Percentiles rank a stretch among this genome's conserved stretches.
These are phyloP conservation scores for Saccharomyces hybrid DNA, from an alignment of 1,139 yeast species.

Conservation along the genomic window DNA sequence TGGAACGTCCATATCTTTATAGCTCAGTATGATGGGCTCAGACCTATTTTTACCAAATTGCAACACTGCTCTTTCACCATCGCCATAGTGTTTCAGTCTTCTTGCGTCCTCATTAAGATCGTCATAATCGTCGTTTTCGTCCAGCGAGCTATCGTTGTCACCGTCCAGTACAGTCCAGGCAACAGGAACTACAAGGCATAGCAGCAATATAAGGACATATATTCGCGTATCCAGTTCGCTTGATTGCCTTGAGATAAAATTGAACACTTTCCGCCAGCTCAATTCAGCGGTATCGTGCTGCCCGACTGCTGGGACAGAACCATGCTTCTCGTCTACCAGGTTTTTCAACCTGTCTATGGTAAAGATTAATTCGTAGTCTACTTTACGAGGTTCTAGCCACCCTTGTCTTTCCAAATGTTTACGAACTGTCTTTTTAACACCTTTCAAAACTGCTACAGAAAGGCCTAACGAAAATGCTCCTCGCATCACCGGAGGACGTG, in stretches of 20 bases:
- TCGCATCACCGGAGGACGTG: background rate
- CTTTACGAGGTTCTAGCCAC: background rate
- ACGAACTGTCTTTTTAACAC: background rate
- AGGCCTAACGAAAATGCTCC: background rate
- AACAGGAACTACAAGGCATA: conserved; percentile 7
- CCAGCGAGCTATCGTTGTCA: background rate
- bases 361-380: background rate
- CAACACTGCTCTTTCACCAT: conserved; percentile 18
- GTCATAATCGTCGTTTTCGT: background rate
- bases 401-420: background rate
- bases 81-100: conserved; percentile 7
- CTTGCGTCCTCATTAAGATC: background rate
- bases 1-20: background rate
- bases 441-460: background rate
- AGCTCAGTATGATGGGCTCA: conserved; percentile 11
- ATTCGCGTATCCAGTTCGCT: conserved; percentile 8
- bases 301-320: background rate
- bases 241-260: conserved; percentile 6
- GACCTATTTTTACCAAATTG: conserved; percentile 18
- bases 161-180: conserved; percentile 1
- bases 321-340: background rate
- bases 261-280: conserved; percentile 6
- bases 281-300: conserved; percentile 1
- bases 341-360: background rate
- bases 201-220: conserved; percentile 4